A percentile compares a stretch with the other conserved stretches of the same genome.
Evolutionary conservation across 768 basidiomycete genomes (phyloP).

Genomic region (Termitomyces sp.): DNA sequence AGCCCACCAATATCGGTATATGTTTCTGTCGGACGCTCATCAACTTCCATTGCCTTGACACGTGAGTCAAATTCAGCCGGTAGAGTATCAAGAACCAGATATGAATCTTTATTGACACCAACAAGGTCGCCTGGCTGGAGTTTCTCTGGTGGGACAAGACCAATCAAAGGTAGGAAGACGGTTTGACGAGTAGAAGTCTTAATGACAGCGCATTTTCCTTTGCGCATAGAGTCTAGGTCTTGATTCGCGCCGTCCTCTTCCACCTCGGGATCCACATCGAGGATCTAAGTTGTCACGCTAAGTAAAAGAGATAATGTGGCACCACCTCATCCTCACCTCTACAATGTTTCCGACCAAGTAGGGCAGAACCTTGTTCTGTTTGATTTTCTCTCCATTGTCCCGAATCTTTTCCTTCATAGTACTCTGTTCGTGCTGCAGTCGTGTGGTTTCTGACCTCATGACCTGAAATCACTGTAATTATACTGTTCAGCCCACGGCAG

Average conservation of each 20-base stretch:
- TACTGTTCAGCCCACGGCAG: neutral
- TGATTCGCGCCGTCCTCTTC: conserved; percentile 96
- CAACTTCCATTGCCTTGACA: conserved; percentile 99
- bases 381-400: conserved; percentile 97
- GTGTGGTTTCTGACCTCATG: conserved; percentile 91
- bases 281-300: conserved; percentile 50
- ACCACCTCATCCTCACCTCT: conserved; percentile 55
- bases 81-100: conserved; percentile 91
- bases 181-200: conserved; percentile 99
- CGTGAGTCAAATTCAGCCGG: conserved; percentile 97
- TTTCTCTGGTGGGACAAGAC: conserved; percentile 89
- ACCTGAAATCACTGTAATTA: conserved; percentile 49
- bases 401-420: conserved; percentile 99
- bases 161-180: conserved; percentile 96
- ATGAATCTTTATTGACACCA: conserved; percentile 99
- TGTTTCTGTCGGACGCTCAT: conserved; percentile 94
- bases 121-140: conserved; percentile 92
- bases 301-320: conserved; percentile 6
- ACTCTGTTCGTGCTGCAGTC: conserved; percentile 89
- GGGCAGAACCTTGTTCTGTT: conserved; percentile 98
- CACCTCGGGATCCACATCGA: conserved; percentile 89
- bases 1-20: conserved; percentile 97
- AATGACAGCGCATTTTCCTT: conserved; percentile 97
- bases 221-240: conserved; percentile 92
- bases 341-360: conserved; percentile 98